Conservation (phyloP, 2,329 filamentous ascomycete genomes). For the Aspergillus sp. region DNA sequence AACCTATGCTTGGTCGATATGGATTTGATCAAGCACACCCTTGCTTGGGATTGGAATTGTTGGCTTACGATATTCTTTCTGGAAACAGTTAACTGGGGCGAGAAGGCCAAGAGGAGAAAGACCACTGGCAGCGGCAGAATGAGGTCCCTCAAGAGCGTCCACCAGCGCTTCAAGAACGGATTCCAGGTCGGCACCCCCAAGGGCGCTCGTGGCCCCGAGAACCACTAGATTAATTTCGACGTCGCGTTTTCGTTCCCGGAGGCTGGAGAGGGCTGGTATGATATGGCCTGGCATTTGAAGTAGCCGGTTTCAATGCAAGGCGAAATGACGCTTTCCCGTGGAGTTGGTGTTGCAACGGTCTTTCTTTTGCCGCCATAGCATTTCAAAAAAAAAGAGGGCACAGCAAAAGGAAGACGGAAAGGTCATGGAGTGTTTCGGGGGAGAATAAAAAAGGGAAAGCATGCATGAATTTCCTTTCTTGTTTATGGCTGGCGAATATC, state of each 20-base stretch:
- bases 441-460: slow-evolving; percentile 28
- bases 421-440: slow-evolving; percentile 22
- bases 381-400: slow-evolving; percentile 12
- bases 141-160: slow-evolving; percentile 87
- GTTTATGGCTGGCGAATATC: slow-evolving; percentile 36
- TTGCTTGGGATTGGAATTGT: slow-evolving; percentile 6
- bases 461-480: slow-evolving; percentile 37
- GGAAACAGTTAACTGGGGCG: slow-evolving; percentile 89
- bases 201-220: slow-evolving; percentile 66
- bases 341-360: slow-evolving; percentile 32
- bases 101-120: slow-evolving; percentile 99
- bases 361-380: slow-evolving; percentile 24
- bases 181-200: slow-evolving; percentile 90
- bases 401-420: slow-evolving; percentile 21
- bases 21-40: not conserved
- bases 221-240: slow-evolving; percentile 35
- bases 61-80: slow-evolving; percentile 25
- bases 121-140: slow-evolving; percentile 95
- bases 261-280: slow-evolving; percentile 36
- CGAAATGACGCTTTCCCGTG: slow-evolving; percentile 29
- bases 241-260: slow-evolving; percentile 35
- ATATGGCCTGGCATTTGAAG: slow-evolving; percentile 30
- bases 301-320: slow-evolving; percentile 31
- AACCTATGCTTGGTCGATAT: slow-evolving; percentile 28
- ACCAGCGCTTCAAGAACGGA: slow-evolving; percentile 94